A percentile compares a stretch with the other conserved stretches of the same genome.
Conservation (phyloP, 2,329 filamentous ascomycete genomes). For the Cytospora schulzeri region DNA sequence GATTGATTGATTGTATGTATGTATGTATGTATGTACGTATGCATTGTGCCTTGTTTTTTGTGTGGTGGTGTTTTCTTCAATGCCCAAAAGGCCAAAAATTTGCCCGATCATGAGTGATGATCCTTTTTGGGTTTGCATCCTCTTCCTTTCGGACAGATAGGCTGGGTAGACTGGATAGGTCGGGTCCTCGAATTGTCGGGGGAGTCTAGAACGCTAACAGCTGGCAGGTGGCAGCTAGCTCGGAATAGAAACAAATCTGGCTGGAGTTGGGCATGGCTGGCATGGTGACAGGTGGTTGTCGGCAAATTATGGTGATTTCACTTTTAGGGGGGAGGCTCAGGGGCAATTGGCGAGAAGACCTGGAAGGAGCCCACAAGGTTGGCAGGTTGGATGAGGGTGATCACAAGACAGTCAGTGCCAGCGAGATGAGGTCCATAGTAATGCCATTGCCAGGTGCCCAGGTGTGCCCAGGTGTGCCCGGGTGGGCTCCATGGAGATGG, state of each 20-base stretch:
- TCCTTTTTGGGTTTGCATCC: not conserved
- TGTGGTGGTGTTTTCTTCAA: no score
- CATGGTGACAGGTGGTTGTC: conserved; percentile 16
- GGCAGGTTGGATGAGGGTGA: conserved; percentile 20
- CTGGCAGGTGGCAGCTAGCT: conserved; percentile 7
- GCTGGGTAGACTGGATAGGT: not conserved
- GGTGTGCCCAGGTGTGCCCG: not conserved
- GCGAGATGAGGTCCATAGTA: conserved; percentile 3
- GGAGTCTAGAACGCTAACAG: not conserved
- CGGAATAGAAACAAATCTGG: conserved; percentile 11
- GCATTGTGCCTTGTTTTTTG: not conserved
- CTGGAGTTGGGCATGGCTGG: not conserved
- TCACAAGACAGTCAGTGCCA: conserved; percentile 28
- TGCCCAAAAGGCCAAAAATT: not conserved
- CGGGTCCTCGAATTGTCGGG: not conserved
- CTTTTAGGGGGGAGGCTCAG: conserved; percentile 23
- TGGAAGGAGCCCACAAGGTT: conserved; percentile 5
- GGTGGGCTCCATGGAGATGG: not conserved
- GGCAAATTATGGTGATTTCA: conserved; percentile 29
- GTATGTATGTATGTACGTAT: not conserved
- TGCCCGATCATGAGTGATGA: not conserved
- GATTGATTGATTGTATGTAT: no score
- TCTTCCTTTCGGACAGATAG: not conserved
- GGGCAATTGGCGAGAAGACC: conserved; percentile 25
- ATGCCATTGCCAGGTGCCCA: not conserved